phyloP scores from a whole-genome alignment of 2,329 filamentous ascomycete genomes.

The Xylaria sp. region DNA sequence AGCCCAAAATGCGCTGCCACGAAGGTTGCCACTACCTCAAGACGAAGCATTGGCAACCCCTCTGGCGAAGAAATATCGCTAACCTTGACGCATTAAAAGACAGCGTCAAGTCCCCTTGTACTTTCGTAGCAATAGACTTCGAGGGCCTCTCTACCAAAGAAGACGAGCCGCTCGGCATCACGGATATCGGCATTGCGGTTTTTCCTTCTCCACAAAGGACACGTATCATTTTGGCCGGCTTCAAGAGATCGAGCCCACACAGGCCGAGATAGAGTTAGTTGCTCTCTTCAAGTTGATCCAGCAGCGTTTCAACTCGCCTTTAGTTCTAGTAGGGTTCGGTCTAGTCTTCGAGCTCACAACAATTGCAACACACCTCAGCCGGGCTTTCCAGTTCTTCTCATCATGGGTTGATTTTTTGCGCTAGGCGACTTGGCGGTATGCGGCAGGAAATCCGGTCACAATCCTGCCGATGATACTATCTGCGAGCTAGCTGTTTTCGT shows the following conservation, averaged over 20 bases:
- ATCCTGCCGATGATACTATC: slow-evolving; percentile 21
- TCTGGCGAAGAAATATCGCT: slow-evolving; percentile 20
- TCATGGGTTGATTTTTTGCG: slow-evolving; percentile 24
- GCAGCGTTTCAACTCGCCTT: not conserved
- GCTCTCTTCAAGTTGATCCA: slow-evolving; percentile 9
- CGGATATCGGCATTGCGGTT: slow-evolving; percentile 24
- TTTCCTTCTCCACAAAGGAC: slow-evolving; percentile 8
- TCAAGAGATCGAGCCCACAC: slow-evolving; percentile 18
- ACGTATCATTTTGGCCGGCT: slow-evolving; percentile 9
- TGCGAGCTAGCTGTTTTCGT: slow-evolving; percentile 15
- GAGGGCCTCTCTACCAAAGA: slow-evolving; percentile 10
- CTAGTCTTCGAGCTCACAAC: slow-evolving; percentile 12
- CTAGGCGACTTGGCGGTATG: not conserved
- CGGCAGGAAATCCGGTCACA: slow-evolving; percentile 13
- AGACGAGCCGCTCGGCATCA: slow-evolving; percentile 6
- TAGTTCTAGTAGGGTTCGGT: slow-evolving; percentile 19
- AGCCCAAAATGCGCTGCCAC: slow-evolving; percentile 21
- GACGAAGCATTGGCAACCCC: slow-evolving; percentile 20
- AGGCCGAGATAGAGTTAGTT: slow-evolving; percentile 6
- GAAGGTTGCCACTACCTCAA: slow-evolving; percentile 4
- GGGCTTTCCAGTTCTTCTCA: slow-evolving; percentile 15
- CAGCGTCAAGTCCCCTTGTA: slow-evolving; percentile 11
- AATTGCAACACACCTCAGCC: slow-evolving; percentile 15
- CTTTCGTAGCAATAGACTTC: slow-evolving; percentile 25
- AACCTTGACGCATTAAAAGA: slow-evolving; percentile 21